Evolutionary conservation across 306 rosid genomes (phyloP).

Genomic region (Phaseolus lunatus): DNA sequence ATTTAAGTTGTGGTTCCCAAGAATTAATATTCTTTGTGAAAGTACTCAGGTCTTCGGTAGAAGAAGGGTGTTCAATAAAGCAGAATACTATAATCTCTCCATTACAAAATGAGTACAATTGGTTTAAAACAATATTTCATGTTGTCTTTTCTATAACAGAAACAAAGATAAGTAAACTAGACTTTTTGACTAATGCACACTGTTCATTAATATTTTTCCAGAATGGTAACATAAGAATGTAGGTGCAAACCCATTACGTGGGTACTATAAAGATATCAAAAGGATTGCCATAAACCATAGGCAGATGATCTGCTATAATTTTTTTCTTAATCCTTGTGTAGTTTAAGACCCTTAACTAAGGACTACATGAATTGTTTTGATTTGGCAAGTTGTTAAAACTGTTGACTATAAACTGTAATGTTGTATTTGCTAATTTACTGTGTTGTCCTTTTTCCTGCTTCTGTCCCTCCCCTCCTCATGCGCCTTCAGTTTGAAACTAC

Average conservation of each 20-base stretch:
- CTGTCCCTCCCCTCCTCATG: too few relatives aligned
- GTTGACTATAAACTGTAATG: too few relatives aligned
- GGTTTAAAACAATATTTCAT: constrained; percentile 26
- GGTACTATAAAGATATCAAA: neutral
- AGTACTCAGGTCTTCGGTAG: constrained; percentile 3
- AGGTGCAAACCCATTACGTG: constrained; percentile 11
- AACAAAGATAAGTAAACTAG: neutral
- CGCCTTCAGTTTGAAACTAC: too few relatives aligned
- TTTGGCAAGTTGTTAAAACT: too few relatives aligned
- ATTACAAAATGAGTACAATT: constrained; percentile 11
- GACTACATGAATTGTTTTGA: neutral
- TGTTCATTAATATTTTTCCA: neutral
- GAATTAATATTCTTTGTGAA: constrained; percentile 18
- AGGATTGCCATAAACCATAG: constrained; percentile 7
- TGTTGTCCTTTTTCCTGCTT: too few relatives aligned
- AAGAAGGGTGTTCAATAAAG: constrained; percentile 25
- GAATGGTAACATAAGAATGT: constrained; percentile 1
- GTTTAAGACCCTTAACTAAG: constrained; percentile 10
- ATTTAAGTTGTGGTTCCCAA: constrained; percentile 8
- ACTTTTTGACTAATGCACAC: neutral
- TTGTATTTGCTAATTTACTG: too few relatives aligned
- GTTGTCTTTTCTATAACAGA: neutral
- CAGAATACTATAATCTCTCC: neutral
- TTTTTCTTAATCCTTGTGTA: neutral
- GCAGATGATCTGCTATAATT: neutral